Base-by-base conservation (phyloP, 2,329 filamentous ascomycete genomes). In the Fusarium sp. region DNA sequence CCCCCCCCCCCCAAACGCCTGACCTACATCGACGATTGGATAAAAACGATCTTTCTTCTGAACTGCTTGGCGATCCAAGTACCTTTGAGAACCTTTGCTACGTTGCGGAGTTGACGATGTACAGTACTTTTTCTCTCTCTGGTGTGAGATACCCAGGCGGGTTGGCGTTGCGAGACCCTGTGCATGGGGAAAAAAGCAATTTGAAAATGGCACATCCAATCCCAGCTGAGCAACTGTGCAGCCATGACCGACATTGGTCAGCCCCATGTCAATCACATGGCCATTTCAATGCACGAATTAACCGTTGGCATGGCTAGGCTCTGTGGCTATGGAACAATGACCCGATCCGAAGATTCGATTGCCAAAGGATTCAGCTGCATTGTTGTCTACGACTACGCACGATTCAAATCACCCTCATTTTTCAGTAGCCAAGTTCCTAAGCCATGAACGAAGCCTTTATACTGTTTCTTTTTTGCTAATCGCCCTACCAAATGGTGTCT, bases 261-360 rank as follows among this genome's bases (percentile, higher is more conserved):
- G 72, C 72, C 64, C 72, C 76, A 78, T 73, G 66, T 77, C 62
- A 77, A 71, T 78, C 76, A 78, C 76, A 78, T 78, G 76, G 68
- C 28, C 76, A 59, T 71, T 74, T 73, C 49, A 64, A 75, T 73
- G 69, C 73, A 75, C 69, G 69, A 61, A 62, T 70, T 73, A 60
- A 73, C 58, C 57, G 55, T 63, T 68, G 61, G 38, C 61, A 66
- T 73, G 69, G 69, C 48, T 75, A 67, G 75, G 64, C 76, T 74
- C 75, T 65, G 66, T 76, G 74, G 70, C 45, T 58, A 78, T 78
- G 56, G 70, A 67, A 72, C 66, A 70, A 74, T 77, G 65, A 68
- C 48, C 54, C 66, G 66, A 64, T 57, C 62, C 66, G 62, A 67
- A 64, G 67, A 77, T 77, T 66, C 67, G 45, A 73, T 51, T 73